Percentiles rank a stretch among this genome's conserved stretches.
Evolutionary conservation across 495 filamentous ascomycete genomes (phyloP).

Genomic region (Bacidia gigantensis): DNA sequence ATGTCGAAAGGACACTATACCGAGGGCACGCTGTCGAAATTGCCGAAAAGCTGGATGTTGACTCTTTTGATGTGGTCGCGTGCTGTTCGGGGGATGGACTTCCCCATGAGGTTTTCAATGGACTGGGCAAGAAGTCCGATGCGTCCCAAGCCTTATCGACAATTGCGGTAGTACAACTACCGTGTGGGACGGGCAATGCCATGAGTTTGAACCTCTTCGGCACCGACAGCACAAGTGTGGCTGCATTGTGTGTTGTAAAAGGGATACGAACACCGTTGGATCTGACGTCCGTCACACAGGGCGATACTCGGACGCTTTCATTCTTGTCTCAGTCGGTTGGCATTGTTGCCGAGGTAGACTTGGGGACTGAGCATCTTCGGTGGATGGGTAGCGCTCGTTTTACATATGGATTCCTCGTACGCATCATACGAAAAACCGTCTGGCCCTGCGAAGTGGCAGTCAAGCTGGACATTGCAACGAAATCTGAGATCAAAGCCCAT

Average conservation of each 20-base stretch:
- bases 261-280: constrained; percentile 70
- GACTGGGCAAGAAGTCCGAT: constrained; percentile 61
- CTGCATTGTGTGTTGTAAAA: constrained; percentile 73
- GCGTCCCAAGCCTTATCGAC: constrained; percentile 59
- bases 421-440: constrained; percentile 54
- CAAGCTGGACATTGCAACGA: constrained; percentile 66
- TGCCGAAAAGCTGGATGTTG: constrained; percentile 61
- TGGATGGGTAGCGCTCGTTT: constrained; percentile 87
- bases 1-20: constrained; percentile 60
- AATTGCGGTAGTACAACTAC: constrained; percentile 78
- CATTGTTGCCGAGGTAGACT: constrained; percentile 76
- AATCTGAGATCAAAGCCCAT: constrained; percentile 57
- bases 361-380: constrained; percentile 77
- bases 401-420: constrained; percentile 63
- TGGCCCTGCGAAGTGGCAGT: constrained; percentile 86
- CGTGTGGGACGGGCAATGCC: constrained; percentile 87
- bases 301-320: constrained; percentile 53
- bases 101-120: constrained; percentile 91
- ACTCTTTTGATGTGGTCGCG: constrained; percentile 68
- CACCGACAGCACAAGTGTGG: constrained; percentile 58
- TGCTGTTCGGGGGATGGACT: constrained; percentile 88
- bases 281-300: constrained; percentile 76
- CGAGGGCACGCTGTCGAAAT: constrained; percentile 69
- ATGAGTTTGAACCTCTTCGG: constrained; percentile 85
- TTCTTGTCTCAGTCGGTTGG: constrained; percentile 88